Evolutionary conservation across 495 filamentous ascomycete species (phyloP).

Genomic region (Podospora didyma): DNA sequence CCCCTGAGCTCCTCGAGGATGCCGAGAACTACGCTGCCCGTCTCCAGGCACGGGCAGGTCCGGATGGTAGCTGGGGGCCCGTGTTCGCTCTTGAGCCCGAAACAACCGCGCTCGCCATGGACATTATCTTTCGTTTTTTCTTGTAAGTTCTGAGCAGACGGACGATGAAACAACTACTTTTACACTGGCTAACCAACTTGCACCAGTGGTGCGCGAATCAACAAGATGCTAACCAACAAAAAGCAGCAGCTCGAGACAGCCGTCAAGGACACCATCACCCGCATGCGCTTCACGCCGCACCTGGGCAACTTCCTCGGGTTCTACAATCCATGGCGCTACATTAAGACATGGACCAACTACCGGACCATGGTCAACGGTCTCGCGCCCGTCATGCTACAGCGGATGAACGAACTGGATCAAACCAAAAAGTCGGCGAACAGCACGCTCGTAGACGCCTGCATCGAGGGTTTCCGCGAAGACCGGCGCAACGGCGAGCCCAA

Average conservation of each 20-base stretch:
- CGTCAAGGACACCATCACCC: neutral
- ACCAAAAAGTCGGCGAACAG: neutral
- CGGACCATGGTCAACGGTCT: neutral
- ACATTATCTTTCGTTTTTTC: neutral
- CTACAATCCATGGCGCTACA: neutral
- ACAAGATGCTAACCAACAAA: neutral
- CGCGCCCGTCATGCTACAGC: neutral
- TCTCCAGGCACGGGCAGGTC: slow-evolving; percentile 14
- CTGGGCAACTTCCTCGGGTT: neutral
- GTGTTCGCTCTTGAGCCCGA: slow-evolving; percentile 21
- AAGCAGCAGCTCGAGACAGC: neutral
- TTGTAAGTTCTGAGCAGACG: neutral
- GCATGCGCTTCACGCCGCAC: neutral
- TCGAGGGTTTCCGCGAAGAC: neutral
- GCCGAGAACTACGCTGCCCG: slow-evolving; percentile 16
- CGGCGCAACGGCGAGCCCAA: neutral
- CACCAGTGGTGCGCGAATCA: neutral
- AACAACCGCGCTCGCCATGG: neutral
- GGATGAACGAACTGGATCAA: neutral
- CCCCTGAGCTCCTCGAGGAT: slow-evolving; percentile 28
- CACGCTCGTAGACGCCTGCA: neutral
- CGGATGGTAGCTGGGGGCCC: slow-evolving; percentile 20
- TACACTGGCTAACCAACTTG: neutral
- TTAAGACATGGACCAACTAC: neutral
- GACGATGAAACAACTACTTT: too few species aligned